These are phyloP conservation scores for Cutaneotrichosporon sp. DNA, from an alignment of 1,284 basidiomycete species.

Conservation along the genomic window DNA sequence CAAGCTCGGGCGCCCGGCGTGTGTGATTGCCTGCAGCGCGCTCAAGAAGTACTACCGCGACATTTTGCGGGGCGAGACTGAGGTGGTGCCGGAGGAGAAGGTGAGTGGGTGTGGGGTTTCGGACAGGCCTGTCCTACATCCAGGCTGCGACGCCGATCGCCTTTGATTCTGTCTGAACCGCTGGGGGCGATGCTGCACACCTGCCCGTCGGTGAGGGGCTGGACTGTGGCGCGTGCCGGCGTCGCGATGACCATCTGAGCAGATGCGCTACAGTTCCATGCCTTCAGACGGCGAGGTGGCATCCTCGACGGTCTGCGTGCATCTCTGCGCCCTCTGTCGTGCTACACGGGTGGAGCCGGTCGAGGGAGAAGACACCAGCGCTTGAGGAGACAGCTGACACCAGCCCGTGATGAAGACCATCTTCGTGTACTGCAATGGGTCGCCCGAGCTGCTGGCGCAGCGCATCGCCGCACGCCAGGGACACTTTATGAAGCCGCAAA, in stretches of 20 bases:
- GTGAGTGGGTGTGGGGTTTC: slow-evolving; percentile 7
- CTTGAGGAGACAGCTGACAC: background rate
- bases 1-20: slow-evolving; percentile 56
- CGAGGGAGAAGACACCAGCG: too few species aligned
- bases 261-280: too few species aligned
- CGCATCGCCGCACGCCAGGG: slow-evolving; percentile 71
- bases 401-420: slow-evolving; percentile 60
- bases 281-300: too few species aligned
- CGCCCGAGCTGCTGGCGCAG: slow-evolving; percentile 63
- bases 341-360: too few species aligned
- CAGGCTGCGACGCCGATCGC: background rate
- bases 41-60: slow-evolving; percentile 79
- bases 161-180: too few species aligned
- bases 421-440: slow-evolving; percentile 81
- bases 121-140: too few species aligned
- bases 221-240: too few species aligned
- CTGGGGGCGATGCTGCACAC: too few species aligned
- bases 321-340: too few species aligned
- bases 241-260: too few species aligned
- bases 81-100: slow-evolving; percentile 24
- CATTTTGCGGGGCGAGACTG: slow-evolving; percentile 66
- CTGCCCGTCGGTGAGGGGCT: too few species aligned
- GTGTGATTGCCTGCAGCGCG: slow-evolving; percentile 84
- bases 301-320: too few species aligned
- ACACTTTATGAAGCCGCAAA: slow-evolving; percentile 85